Evolutionary conservation across 768 basidiomycete genomes (phyloP).

Genomic region (Xerocomellus chrysenteron): DNA sequence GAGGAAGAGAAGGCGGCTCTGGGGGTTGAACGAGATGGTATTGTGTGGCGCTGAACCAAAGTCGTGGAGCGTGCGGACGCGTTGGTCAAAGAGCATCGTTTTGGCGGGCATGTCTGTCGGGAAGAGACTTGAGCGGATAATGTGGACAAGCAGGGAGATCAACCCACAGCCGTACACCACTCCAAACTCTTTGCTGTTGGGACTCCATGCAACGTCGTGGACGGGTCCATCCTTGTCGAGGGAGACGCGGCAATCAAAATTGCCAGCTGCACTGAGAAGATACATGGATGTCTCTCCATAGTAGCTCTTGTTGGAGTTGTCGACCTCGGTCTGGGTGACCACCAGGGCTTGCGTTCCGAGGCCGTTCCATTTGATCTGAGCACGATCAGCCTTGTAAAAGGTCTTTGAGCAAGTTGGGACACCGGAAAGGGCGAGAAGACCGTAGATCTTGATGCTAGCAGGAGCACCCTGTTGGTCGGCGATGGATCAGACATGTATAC

Average conservation of each 20-base stretch:
- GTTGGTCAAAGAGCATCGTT: conserved; percentile 86
- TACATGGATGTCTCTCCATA: conserved; percentile 98
- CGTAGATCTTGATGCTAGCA: conserved; percentile 82
- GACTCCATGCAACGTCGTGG: conserved; percentile 95
- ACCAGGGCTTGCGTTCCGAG: conserved; percentile 93
- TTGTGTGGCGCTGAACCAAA: conserved; percentile 91
- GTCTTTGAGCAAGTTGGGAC: conserved; percentile 84
- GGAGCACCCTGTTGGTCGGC: conserved; percentile 81
- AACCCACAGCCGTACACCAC: conserved; percentile 94
- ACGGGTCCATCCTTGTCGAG: conserved; percentile 97
- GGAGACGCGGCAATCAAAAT: conserved; percentile 86
- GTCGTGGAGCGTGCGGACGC: conserved; percentile 83
- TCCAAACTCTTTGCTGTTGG: conserved; percentile 94
- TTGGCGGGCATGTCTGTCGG: conserved; percentile 90
- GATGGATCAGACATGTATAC: neutral
- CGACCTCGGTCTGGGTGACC: conserved; percentile 94
- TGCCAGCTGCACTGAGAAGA: conserved; percentile 86
- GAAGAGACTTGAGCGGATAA: neutral
- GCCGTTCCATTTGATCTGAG: conserved; percentile 94
- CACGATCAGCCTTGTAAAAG: conserved; percentile 94
- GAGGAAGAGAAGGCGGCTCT: conserved; percentile 81
- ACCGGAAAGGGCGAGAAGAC: conserved; percentile 57
- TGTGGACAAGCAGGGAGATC: neutral
- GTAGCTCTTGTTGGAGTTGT: conserved; percentile 95
- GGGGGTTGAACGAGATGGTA: conserved; percentile 92